These are phyloP conservation scores for Dryadomyces sulphureus DNA, from an alignment of 2,329 filamentous ascomycete genomes.

Conservation along the genomic window DNA sequence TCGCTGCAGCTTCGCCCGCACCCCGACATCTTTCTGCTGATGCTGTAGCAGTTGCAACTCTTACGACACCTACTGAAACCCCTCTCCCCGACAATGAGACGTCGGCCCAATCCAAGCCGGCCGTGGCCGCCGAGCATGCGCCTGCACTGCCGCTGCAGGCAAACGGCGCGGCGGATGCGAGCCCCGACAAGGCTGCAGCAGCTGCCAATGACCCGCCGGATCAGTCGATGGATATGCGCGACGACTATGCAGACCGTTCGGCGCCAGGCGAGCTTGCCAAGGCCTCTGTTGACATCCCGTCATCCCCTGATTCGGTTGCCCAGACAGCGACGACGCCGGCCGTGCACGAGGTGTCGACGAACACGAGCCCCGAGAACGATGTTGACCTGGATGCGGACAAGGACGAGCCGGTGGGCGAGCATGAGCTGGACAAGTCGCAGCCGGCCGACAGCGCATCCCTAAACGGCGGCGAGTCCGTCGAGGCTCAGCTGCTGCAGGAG, in stretches of 20 bases:
- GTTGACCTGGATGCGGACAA: constrained; percentile 39
- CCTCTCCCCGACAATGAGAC: too few relatives aligned
- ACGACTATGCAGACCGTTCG: not conserved
- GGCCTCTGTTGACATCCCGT: constrained; percentile 28
- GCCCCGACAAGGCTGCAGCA: not conserved
- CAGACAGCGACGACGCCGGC: constrained; percentile 61
- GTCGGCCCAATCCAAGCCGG: not conserved
- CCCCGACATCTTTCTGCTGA: too few relatives aligned
- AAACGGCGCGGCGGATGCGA: not conserved
- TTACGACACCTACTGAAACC: too few relatives aligned
- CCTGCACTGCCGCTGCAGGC: not conserved
- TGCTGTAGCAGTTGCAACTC: too few relatives aligned
- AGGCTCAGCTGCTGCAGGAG: constrained; percentile 31
- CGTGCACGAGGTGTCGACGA: constrained; percentile 51
- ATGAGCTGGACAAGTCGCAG: constrained; percentile 9
- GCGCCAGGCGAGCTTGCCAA: constrained; percentile 2
- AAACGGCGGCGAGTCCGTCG: constrained; percentile 15
- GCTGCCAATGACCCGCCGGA: not conserved
- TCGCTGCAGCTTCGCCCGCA: too few relatives aligned
- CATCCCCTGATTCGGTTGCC: constrained; percentile 50
- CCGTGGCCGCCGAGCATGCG: not conserved
- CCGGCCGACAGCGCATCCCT: not conserved
- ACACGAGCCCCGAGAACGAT: constrained; percentile 62
- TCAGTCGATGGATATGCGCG: not conserved
- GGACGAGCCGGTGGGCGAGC: constrained; percentile 21